Conservation (phyloP, 2,329 filamentous ascomycete species). For the Pseudopithomyces maydicus region DNA sequence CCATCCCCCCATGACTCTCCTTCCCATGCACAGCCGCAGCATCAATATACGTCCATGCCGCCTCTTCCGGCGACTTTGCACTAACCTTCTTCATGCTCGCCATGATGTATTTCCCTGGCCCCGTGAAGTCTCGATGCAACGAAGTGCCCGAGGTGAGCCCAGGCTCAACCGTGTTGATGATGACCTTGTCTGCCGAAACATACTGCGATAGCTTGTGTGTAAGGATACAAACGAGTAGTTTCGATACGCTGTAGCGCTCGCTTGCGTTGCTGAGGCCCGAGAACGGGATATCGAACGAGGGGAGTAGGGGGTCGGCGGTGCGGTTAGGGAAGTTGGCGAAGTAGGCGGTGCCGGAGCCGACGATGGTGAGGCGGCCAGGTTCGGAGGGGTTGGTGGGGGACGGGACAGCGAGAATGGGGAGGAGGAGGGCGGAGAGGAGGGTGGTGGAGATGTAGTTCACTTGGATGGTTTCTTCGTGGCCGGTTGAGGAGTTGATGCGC, state of each 20-base stretch:
- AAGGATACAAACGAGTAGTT: constrained; percentile 24
- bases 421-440: constrained; percentile 56
- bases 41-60: constrained; percentile 56
- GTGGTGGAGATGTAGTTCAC: constrained; percentile 62
- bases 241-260: constrained; percentile 23
- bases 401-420: constrained; percentile 48
- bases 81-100: constrained; percentile 21
- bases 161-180: constrained; percentile 56
- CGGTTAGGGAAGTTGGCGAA: constrained; percentile 11
- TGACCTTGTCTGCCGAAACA: constrained; percentile 25
- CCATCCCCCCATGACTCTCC: constrained; percentile 58
- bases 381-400: constrained; percentile 13
- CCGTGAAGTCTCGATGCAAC: constrained; percentile 33
- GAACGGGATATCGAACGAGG: constrained; percentile 35
- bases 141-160: constrained; percentile 52
- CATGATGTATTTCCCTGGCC: constrained; percentile 20
- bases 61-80: constrained; percentile 43
- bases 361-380: constrained; percentile 18
- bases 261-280: constrained; percentile 4
- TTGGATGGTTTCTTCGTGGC: constrained; percentile 52
- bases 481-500: constrained; percentile 50
- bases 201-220: constrained; percentile 18
- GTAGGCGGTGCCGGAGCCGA: constrained; percentile 7
- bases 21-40: constrained; percentile 52
- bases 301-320: constrained; percentile 15